These are phyloP conservation scores for Thielaviopsis populi DNA, from an alignment of 2,329 filamentous ascomycete genomes.

Conservation along the genomic window DNA sequence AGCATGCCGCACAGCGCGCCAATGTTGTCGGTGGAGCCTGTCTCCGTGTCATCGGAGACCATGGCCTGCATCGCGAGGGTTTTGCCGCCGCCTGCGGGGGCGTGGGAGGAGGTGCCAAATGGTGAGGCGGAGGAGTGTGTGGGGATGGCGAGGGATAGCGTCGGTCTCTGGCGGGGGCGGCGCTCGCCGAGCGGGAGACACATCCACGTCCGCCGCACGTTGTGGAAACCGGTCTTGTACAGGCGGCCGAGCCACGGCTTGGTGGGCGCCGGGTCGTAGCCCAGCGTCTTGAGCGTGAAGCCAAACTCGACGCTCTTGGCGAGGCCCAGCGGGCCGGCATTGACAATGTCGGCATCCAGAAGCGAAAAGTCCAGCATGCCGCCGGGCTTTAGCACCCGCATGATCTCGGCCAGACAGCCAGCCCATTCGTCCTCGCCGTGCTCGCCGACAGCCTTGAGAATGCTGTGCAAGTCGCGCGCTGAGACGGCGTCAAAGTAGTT, in stretches of 20 bases:
- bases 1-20: constrained; percentile 67
- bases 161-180: constrained; percentile 12
- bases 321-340: constrained; percentile 62
- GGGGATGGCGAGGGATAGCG: constrained; percentile 25
- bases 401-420: constrained; percentile 67
- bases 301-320: constrained; percentile 85
- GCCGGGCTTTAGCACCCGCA: constrained; percentile 81
- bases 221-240: constrained; percentile 58
- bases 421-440: constrained; percentile 75
- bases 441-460: constrained; percentile 59
- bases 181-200: constrained; percentile 63
- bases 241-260: constrained; percentile 67
- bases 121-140: not conserved
- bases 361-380: constrained; percentile 85
- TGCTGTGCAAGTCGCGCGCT: constrained; percentile 68
- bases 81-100: constrained; percentile 17
- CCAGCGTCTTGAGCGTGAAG: constrained; percentile 73
- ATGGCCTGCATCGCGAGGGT: constrained; percentile 46
- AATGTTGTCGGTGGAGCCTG: constrained; percentile 54
- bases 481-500: constrained; percentile 85
- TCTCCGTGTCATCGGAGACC: constrained; percentile 25
- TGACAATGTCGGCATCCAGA: constrained; percentile 80
- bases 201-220: constrained; percentile 74
- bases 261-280: constrained; percentile 76
- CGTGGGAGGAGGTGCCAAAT: not conserved